phyloP scores from a whole-genome alignment of 164 flowering plant species.

The Berberis thunbergii region DNA sequence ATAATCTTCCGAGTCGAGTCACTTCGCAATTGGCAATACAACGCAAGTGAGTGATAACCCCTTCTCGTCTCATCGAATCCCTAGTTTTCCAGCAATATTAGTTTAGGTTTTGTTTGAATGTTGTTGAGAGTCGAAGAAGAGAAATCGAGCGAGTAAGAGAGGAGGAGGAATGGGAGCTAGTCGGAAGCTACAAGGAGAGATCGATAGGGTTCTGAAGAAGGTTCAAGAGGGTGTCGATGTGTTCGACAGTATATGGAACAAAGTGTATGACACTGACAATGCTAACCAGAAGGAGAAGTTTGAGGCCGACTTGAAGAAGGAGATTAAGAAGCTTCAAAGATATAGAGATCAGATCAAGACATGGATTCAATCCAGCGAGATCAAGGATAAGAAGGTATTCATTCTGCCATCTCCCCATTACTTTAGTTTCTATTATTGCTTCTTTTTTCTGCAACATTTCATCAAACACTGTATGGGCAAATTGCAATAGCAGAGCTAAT shows the following conservation, averaged over 20 bases:
- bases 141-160: no score
- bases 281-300: conserved; percentile 98
- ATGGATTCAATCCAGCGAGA: conserved; percentile 98
- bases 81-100: no score
- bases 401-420: background rate
- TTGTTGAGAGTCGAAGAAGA: no score
- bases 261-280: conserved; percentile 97
- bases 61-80: no score
- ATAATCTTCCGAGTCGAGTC: no score
- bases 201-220: conserved; percentile 97
- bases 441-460: no score
- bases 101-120: no score
- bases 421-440: no score
- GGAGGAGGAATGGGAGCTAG: conserved; percentile 74
- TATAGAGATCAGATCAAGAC: conserved; percentile 98
- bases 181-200: conserved; percentile 95
- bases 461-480: no score
- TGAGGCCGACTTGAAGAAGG: conserved; percentile 99
- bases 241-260: conserved; percentile 97
- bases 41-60: no score
- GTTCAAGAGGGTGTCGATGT: conserved; percentile 98
- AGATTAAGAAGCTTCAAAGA: conserved; percentile 94
- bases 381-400: conserved; percentile 89
- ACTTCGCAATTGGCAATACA: no score
- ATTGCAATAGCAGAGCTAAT: no score